Conservation (phyloP, 805 yeast species). For the Metschnikowia picachoensis region DNA sequence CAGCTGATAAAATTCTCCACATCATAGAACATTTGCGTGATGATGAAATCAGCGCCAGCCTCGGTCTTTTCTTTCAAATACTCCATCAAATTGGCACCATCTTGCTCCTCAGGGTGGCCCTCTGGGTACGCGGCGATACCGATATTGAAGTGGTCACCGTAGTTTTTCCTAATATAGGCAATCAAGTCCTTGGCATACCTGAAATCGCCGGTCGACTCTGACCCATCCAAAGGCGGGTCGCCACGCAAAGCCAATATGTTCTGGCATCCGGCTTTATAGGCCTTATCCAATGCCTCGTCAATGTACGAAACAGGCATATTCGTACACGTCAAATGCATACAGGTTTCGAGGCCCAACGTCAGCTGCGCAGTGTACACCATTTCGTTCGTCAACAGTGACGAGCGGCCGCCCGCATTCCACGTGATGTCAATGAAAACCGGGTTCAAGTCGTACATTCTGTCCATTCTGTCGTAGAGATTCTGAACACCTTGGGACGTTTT, state of each 20-base stretch:
- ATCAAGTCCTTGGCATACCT: constrained; percentile 85
- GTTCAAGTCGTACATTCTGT: constrained; percentile 87
- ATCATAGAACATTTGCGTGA: constrained; percentile 97
- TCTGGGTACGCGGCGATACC: constrained; percentile 99
- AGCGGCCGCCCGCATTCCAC: constrained; percentile 97
- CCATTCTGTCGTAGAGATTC: constrained; percentile 94
- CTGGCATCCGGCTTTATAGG: constrained; percentile 89
- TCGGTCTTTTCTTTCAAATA: constrained; percentile 86
- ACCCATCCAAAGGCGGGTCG: constrained; percentile 81
- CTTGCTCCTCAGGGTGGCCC: constrained; percentile 86
- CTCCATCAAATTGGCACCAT: constrained; percentile 45
- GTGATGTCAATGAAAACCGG: constrained; percentile 95
- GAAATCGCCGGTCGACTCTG: constrained; percentile 79
- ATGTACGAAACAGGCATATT: constrained; percentile 82
- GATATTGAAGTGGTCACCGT: constrained; percentile 87
- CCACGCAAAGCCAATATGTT: constrained; percentile 94
- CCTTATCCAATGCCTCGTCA: constrained; percentile 80
- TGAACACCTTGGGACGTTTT: constrained; percentile 97
- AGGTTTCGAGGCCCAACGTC: constrained; percentile 87
- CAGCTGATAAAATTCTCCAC: constrained; percentile 79
- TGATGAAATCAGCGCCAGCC: constrained; percentile 89
- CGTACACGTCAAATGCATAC: constrained; percentile 97
- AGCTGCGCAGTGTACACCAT: constrained; percentile 89
- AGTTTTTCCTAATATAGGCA: constrained; percentile 63
- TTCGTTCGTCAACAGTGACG: constrained; percentile 80